Base-by-base conservation (phyloP, 129 eudicot species). In the Cynara cardunculus region DNA sequence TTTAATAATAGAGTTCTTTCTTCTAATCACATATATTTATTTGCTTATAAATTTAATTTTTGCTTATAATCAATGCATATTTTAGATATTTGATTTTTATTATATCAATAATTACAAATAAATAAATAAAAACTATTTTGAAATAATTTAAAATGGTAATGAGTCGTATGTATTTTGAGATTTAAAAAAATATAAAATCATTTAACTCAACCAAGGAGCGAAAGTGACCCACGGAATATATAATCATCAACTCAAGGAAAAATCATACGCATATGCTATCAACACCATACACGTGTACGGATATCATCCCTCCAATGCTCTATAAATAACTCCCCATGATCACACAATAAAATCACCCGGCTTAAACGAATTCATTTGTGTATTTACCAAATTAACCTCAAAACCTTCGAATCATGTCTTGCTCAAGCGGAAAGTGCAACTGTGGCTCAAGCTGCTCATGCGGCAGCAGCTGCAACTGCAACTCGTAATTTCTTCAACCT, bases 391-490 rank as follows among this genome's bases (percentile, higher is more conserved):
- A 70, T 30, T 5, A 69, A 49, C 56, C n/a, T 81, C 71, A 65
- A 69, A 82, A 8, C 82, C 71, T 77, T 56, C 32, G 27, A 81
- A 90, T 75, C 76, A 90, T 90, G 96, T 89, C 91, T 89, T 78
- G 85, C 91, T 85, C 92, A 83, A 81, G 87, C 7, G 91, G 90
- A 83, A 90, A 78, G 82, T 93, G 97, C 78, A 78, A 73, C 25
- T 92, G 97, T 65, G 97, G 97, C 74, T 74, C 95, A 73, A 72
- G 75, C 93, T 93, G 96, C 93, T 82, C 81, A 75, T 93, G 98
- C 80, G 94, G 96, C 88, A 81, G 32, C 56, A 84, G 90, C 78
- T 91, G 86, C 77, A 82, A 82, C 86, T 82, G 96, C 80, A 80
- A 83, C 83, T 87, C 90, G 93, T 88, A 86, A 74, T 4, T 22